A percentile compares a stretch with the other conserved stretches of the same genome.
Conservation (phyloP, 352 stramenopile genomes). For the Pythium aristosporum region DNA sequence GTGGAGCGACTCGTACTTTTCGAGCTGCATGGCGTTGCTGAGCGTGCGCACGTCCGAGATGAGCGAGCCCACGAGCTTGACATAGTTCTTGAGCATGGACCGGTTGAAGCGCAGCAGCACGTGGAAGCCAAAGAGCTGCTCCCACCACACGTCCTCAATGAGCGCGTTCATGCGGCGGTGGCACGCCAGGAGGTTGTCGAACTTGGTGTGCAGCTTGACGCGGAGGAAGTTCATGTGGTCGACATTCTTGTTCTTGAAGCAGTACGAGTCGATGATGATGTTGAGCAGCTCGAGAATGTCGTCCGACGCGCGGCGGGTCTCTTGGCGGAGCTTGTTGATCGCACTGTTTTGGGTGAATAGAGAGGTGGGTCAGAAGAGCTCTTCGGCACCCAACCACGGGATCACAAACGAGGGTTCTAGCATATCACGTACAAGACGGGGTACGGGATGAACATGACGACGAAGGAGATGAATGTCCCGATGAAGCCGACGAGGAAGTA, state of each 20-base stretch:
- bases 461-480: slow-evolving; percentile 63
- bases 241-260: slow-evolving; percentile 63
- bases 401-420: neutral
- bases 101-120: slow-evolving; percentile 67
- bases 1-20: slow-evolving; percentile 73
- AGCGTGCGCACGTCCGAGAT: slow-evolving; percentile 65
- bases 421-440: slow-evolving; percentile 41
- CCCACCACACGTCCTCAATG: slow-evolving; percentile 78
- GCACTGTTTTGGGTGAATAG: slow-evolving; percentile 16
- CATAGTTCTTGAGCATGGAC: slow-evolving; percentile 66
- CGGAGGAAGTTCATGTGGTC: slow-evolving; percentile 83
- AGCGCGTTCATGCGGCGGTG: slow-evolving; percentile 60
- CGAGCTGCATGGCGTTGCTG: slow-evolving; percentile 78
- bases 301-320: slow-evolving; percentile 50
- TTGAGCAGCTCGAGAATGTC: slow-evolving; percentile 76
- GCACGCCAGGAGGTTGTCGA: slow-evolving; percentile 46
- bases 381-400: no score
- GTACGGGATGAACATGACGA: slow-evolving; percentile 55
- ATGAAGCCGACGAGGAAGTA: slow-evolving; percentile 64
- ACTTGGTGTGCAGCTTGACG: slow-evolving; percentile 73
- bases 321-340: slow-evolving; percentile 44
- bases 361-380: no score
- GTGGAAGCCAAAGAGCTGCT: slow-evolving; percentile 75
- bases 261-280: slow-evolving; percentile 80
- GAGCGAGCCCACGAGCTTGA: slow-evolving; percentile 60